phyloP scores from a whole-genome alignment of 1,284 basidiomycete species.

The Meira nashicola region DNA sequence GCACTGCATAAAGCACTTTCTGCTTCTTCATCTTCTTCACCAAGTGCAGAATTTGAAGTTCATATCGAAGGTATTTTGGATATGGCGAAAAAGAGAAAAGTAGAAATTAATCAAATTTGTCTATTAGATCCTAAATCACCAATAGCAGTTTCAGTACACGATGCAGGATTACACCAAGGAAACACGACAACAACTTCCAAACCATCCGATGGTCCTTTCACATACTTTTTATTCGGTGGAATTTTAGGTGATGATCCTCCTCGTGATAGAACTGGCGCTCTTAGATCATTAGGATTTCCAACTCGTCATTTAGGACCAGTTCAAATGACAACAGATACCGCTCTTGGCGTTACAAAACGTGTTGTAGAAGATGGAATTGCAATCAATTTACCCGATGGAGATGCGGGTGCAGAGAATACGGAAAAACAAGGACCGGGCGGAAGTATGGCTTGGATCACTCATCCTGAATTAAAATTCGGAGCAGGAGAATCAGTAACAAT shows the following conservation, averaged over 20 bases:
- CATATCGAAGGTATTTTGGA: conserved; percentile 66
- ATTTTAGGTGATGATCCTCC: conserved; percentile 80
- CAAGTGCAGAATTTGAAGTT: conserved; percentile 59
- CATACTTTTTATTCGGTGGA: conserved; percentile 48
- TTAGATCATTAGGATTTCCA: conserved; percentile 80
- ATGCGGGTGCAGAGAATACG: conserved; percentile 1
- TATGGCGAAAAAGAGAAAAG: conserved; percentile 60
- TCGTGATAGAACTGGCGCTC: conserved; percentile 73
- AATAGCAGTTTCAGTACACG: conserved; percentile 27
- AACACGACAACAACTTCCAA: background rate
- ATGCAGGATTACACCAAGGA: conserved; percentile 19
- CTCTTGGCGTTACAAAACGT: conserved; percentile 82
- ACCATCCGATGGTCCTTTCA: conserved; percentile 24
- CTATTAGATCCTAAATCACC: conserved; percentile 46
- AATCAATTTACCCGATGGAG: conserved; percentile 11
- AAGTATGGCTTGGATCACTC: conserved; percentile 34
- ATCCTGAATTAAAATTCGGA: conserved; percentile 45
- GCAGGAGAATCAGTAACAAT: conserved; percentile 44
- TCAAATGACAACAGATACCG: conserved; percentile 99
- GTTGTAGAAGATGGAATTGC: conserved; percentile 67
- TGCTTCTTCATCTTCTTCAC: conserved; percentile 20
- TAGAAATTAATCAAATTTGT: conserved; percentile 56
- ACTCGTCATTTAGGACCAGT: conserved; percentile 56
- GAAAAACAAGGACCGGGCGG: conserved; percentile 13
- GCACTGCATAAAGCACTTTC: conserved; percentile 60